Evolutionary conservation across 306 rosid genomes (phyloP).

Genomic region (Dalbergia cultrata): DNA sequence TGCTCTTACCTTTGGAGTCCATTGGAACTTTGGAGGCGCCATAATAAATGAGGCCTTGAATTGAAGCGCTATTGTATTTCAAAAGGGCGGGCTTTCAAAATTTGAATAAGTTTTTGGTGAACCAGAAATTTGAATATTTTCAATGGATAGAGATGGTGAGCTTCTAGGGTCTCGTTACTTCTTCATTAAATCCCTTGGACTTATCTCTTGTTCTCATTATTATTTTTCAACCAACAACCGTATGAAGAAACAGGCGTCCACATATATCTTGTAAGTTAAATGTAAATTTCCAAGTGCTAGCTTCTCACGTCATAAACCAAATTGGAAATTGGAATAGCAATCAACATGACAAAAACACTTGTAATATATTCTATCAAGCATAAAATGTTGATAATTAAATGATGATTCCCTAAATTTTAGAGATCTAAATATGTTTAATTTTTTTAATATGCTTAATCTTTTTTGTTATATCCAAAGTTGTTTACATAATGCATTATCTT

Average conservation of each 20-base stretch:
- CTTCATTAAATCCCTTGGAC: not conserved
- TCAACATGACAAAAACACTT: too few species aligned
- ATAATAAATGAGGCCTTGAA: not conserved
- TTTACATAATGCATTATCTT: not conserved
- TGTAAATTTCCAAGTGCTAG: not conserved
- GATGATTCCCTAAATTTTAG: not conserved
- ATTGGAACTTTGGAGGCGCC: not conserved
- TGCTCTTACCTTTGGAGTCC: slow-evolving; percentile 20
- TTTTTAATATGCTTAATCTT: too few species aligned
- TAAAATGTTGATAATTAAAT: not conserved
- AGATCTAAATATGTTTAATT: not conserved
- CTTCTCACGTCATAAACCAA: not conserved
- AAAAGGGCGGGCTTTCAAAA: slow-evolving; percentile 42
- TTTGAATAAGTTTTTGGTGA: slow-evolving; percentile 26
- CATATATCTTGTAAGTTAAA: not conserved
- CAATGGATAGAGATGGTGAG: not conserved
- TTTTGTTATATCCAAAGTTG: not conserved
- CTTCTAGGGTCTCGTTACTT: not conserved
- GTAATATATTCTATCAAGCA: too few species aligned
- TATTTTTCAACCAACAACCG: not conserved
- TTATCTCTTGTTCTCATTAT: not conserved
- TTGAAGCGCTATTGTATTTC: slow-evolving; percentile 16
- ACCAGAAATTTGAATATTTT: slow-evolving; percentile 19
- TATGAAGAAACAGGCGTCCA: not conserved
- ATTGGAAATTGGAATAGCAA: not conserved